Evolutionary conservation across 768 basidiomycete genomes (phyloP).

Genomic region (Boletus vermiculosoides): DNA sequence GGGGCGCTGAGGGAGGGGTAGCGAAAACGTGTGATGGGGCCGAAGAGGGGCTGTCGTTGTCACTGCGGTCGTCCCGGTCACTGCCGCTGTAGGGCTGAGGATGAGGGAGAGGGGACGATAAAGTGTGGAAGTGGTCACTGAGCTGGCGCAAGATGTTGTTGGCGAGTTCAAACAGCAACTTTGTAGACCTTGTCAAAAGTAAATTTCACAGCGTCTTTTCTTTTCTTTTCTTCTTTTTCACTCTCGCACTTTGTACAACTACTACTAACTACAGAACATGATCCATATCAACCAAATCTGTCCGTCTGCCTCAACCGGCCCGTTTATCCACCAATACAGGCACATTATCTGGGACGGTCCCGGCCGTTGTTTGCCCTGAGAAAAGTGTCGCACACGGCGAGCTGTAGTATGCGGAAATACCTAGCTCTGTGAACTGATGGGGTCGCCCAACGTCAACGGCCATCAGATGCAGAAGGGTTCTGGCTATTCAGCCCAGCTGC

Average conservation of each 20-base stretch:
- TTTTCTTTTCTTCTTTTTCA: neutral
- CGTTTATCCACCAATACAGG: slow-evolving; percentile 10
- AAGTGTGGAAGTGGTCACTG: neutral
- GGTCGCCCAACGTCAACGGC: slow-evolving; percentile 15
- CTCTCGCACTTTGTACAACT: slow-evolving; percentile 4
- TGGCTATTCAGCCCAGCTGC: slow-evolving; percentile 42
- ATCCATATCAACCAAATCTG: slow-evolving; percentile 20
- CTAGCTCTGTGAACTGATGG: neutral
- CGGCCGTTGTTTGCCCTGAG: neutral
- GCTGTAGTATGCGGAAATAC: neutral
- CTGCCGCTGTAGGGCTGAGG: slow-evolving; percentile 9
- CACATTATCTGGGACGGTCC: slow-evolving; percentile 2
- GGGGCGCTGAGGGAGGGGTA: slow-evolving; percentile 1
- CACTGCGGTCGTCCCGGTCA: slow-evolving; percentile 11
- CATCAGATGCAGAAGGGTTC: slow-evolving; percentile 19
- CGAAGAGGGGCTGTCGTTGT: slow-evolving; percentile 7
- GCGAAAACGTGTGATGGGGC: slow-evolving; percentile 15
- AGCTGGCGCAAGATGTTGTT: neutral
- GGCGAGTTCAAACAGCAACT: slow-evolving; percentile 6
- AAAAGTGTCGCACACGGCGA: neutral
- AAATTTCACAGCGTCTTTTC: slow-evolving; percentile 14
- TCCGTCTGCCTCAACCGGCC: slow-evolving; percentile 12
- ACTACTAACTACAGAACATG: slow-evolving; percentile 20
- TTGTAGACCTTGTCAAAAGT: neutral
- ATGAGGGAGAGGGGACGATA: neutral